These are phyloP conservation scores for Xerocomellus chrysenteron DNA, from an alignment of 768 basidiomycete species.

Conservation along the genomic window DNA sequence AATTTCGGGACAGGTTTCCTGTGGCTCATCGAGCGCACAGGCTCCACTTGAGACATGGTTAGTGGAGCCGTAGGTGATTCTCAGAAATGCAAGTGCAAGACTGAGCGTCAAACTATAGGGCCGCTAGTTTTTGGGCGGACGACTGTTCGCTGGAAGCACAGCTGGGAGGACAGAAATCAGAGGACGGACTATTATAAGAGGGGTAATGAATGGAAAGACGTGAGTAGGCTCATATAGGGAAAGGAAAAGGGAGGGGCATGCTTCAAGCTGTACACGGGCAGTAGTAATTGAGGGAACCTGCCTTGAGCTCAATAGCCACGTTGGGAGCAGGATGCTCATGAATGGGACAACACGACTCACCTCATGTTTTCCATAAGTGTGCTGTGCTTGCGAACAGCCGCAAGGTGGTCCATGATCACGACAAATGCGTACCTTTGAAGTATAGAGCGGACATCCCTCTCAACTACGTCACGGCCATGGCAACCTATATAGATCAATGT, in stretches of 20 bases:
- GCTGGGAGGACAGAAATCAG: constrained; percentile 29
- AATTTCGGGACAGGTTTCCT: constrained; percentile 70
- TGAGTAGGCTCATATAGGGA: constrained; percentile 33
- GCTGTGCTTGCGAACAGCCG: constrained; percentile 33
- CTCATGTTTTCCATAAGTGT: constrained; percentile 38
- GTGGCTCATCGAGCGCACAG: constrained; percentile 50
- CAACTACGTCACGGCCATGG: constrained; percentile 28
- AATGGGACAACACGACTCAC: constrained; percentile 34
- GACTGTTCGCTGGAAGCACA: constrained; percentile 20
- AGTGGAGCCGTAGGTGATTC: constrained; percentile 3
- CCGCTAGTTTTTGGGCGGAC: constrained; percentile 14
- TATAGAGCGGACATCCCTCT: constrained; percentile 20
- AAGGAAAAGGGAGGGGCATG: constrained; percentile 16
- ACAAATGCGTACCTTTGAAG: constrained; percentile 29
- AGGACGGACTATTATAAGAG: constrained; percentile 29
- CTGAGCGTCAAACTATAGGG: constrained; percentile 9
- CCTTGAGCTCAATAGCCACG: constrained; percentile 38
- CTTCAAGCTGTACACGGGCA: constrained; percentile 33
- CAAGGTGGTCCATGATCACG: constrained; percentile 34
- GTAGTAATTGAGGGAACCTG: constrained; percentile 32
- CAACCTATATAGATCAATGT: constrained; percentile 17
- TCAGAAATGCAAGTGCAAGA: constrained; percentile 6
- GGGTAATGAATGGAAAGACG: constrained; percentile 26
- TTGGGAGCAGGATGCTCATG: constrained; percentile 32
- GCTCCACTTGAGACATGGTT: constrained; percentile 31